phyloP scores from a whole-genome alignment of 371 early-diverging fungal genomes.

The Phascolomyces articulosus region DNA sequence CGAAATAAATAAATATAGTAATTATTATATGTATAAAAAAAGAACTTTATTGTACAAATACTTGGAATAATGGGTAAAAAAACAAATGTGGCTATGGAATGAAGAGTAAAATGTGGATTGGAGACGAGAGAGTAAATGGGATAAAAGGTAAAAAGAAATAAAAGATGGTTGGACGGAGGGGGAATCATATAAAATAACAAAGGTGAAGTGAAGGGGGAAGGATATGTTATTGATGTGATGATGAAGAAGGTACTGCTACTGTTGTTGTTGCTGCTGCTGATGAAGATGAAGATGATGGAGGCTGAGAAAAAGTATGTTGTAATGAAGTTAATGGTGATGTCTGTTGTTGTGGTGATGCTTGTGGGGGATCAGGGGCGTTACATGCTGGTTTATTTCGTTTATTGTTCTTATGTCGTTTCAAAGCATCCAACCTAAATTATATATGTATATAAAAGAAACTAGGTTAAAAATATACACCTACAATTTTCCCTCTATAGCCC shows the following conservation, averaged over 20 bases:
- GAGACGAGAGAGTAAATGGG: no score
- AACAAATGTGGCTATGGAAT: not conserved
- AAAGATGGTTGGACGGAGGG: not conserved
- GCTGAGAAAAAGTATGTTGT: not conserved
- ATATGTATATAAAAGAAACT: no score
- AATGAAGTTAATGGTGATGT: not conserved
- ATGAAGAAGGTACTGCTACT: not conserved
- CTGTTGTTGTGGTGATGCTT: not conserved
- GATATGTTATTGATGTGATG: not conserved
- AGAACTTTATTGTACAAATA: not conserved
- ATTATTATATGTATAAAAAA: not conserved
- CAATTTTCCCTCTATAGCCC: not conserved
- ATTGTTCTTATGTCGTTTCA: slow-evolving; percentile 32
- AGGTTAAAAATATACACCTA: no score
- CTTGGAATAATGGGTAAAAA: not conserved
- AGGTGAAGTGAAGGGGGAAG: no score
- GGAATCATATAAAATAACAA: slow-evolving; percentile 1
- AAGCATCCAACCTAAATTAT: slow-evolving; percentile 28
- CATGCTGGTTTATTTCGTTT: slow-evolving; percentile 16
- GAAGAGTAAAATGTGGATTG: no score
- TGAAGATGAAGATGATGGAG: not conserved
- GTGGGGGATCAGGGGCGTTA: not conserved
- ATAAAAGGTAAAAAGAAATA: not conserved
- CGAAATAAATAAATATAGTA: not conserved
- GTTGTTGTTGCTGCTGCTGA: no score